These are phyloP conservation scores for Parathielavia hyrcaniae DNA, from an alignment of 495 filamentous ascomycete species.

Conservation along the genomic window DNA sequence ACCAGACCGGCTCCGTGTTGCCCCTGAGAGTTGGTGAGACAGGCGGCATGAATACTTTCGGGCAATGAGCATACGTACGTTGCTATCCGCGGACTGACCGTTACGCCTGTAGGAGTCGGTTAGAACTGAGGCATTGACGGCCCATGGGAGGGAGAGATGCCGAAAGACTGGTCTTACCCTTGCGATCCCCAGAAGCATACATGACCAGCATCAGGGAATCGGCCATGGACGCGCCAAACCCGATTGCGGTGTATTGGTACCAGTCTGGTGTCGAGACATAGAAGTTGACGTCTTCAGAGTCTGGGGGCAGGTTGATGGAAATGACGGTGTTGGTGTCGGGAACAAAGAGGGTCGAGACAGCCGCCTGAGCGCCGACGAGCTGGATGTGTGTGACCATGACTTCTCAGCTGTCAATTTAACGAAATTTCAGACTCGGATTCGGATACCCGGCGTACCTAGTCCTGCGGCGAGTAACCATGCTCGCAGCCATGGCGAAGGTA, in stretches of 20 bases:
- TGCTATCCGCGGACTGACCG: conserved; percentile 20
- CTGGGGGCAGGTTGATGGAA: conserved; percentile 24
- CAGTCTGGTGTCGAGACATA: conserved; percentile 23
- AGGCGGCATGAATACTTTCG: not conserved
- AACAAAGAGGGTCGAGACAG: conserved; percentile 22
- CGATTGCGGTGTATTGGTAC: conserved; percentile 30
- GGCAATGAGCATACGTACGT: conserved; percentile 13
- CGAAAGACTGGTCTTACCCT: not conserved
- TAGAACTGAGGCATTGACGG: not conserved
- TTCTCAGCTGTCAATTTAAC: not conserved
- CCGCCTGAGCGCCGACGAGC: conserved; percentile 5
- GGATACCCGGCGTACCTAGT: not conserved
- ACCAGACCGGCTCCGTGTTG: conserved; percentile 45
- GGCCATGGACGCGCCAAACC: conserved; percentile 28
- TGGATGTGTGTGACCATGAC: conserved; percentile 6
- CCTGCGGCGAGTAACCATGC: not conserved
- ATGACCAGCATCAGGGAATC: conserved; percentile 26
- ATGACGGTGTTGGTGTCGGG: conserved; percentile 23
- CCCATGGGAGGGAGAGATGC: not conserved
- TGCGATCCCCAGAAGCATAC: conserved; percentile 22
- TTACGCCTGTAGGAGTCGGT: conserved; percentile 12
- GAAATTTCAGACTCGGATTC: not conserved
- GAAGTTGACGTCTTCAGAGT: conserved; percentile 31
- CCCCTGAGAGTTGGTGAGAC: conserved; percentile 19
- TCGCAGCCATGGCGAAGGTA: not conserved